Evolutionary conservation across 306 rosid genomes (phyloP), one percentile per base, ranked within the genome.

Genomic region (Carpinus fangiana): DNA sequence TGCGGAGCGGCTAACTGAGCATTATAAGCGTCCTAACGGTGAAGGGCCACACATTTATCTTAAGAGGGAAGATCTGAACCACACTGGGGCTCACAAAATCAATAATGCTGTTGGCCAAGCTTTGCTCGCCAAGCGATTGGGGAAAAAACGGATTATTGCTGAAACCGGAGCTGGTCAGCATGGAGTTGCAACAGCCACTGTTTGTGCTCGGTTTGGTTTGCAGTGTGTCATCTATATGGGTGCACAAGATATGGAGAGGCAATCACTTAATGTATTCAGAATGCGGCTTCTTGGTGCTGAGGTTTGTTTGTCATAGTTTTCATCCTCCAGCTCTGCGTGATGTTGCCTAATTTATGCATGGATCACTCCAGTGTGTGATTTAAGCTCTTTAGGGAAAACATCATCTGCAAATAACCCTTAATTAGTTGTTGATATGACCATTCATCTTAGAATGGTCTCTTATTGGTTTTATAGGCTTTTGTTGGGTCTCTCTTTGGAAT

Each of bases 81-180:
- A 95, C 85, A 95, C 98, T 0, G 98, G 98, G 56, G 98, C 98
- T 76, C 98, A 95, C 84, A 95, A 95, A 73, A 95, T 95, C 83
- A 95, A 95, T 78, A 95, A 95, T 82, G 98, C 98, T 8, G 85
- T 95, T 78, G 98, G 93, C 16, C 98, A 93, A 81, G 98, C 98
- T 80, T 83, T 95, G 84, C 93, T 95, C 77, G 98, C 98, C 9
- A 91, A 91, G 92, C 81, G 80, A 7, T 84, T 95, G 89, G 96
- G 97, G 41, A 95, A 95, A 81, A 82, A 87, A 17, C 95, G 98
- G 10, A 90, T 95, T 72, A 95, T 95, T 68, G 98, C 98, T 72
- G 98, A 95, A 82, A 92, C 98, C 52, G 98, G 98, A 70, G 98
- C 98, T 2, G 98, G 98, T 48, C 98, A 95, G 78, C 98, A 95